These are phyloP conservation scores for Toxoplasma gondii DNA, from an alignment of 169 alveolate species.

Conservation along the genomic window DNA sequence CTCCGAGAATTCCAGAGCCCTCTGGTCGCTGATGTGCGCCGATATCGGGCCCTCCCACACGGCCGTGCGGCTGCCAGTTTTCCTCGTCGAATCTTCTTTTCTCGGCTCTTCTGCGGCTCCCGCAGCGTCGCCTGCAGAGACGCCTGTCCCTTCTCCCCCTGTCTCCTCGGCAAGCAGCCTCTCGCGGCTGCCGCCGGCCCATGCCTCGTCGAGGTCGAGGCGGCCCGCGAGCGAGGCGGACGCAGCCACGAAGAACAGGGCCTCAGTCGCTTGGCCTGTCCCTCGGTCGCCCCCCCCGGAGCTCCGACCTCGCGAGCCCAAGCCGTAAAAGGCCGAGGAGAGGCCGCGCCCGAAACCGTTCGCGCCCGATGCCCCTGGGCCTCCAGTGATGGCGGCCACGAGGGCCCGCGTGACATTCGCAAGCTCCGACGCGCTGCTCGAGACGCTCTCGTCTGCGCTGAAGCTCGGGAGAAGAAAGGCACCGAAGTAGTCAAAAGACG, in stretches of 20 bases:
- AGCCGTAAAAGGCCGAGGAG: not conserved
- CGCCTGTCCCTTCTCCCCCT: not conserved
- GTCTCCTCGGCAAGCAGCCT: not conserved
- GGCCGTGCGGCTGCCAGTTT: not conserved
- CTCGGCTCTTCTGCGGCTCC: not conserved
- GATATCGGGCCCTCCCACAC: not conserved
- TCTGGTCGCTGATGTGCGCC: slow-evolving; percentile 51
- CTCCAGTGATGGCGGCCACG: not conserved
- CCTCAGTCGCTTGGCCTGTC: slow-evolving; percentile 13
- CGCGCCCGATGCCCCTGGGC: not conserved
- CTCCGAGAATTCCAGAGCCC: slow-evolving; percentile 17
- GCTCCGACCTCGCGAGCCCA: not conserved
- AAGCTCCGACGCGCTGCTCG: not conserved
- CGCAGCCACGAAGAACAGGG: slow-evolving; percentile 7
- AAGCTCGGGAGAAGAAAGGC: not conserved
- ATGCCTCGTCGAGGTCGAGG: slow-evolving; percentile 23
- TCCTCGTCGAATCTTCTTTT: not conserved
- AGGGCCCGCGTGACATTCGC: not conserved
- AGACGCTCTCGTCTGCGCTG: not conserved
- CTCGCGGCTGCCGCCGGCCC: slow-evolving; percentile 26
- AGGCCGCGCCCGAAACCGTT: not conserved
- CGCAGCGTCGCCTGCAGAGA: not conserved
- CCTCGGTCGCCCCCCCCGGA: not conserved
- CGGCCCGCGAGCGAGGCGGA: not conserved
- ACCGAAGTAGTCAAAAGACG: not conserved